phyloP scores from a whole-genome alignment of 2,329 filamentous ascomycete genomes.

The Alternaria longipes region DNA sequence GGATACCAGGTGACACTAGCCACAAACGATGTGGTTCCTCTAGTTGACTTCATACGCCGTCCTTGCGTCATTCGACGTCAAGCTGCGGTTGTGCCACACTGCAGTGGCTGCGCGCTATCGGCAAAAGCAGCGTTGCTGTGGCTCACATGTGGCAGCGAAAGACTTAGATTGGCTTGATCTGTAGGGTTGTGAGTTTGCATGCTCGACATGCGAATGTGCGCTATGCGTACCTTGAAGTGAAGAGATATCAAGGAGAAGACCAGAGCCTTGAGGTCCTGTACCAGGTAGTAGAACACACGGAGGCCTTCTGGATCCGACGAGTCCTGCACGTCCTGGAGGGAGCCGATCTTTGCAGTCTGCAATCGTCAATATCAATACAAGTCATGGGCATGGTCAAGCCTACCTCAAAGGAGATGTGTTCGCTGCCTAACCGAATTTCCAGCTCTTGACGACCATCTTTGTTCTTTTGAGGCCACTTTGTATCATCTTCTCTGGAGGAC shows the following conservation, averaged over 20 bases:
- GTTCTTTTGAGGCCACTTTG: slow-evolving; percentile 99
- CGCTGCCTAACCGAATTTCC: slow-evolving; percentile 90
- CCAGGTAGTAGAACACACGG: slow-evolving; percentile 97
- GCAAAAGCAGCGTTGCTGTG: neutral
- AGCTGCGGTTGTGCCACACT: slow-evolving; percentile 1
- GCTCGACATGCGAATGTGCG: neutral
- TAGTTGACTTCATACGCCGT: slow-evolving; percentile 7
- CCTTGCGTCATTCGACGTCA: neutral
- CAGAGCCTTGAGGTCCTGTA: slow-evolving; percentile 94
- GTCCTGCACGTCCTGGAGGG: slow-evolving; percentile 94
- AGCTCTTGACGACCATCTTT: slow-evolving; percentile 97
- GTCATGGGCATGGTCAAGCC: slow-evolving; percentile 24
- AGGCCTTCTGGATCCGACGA: slow-evolving; percentile 95
- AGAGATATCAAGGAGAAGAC: slow-evolving; percentile 96
- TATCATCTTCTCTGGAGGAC: slow-evolving; percentile 85
- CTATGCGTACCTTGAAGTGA: slow-evolving; percentile 81
- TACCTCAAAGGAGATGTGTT: slow-evolving; percentile 98
- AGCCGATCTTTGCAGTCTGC: slow-evolving; percentile 97
- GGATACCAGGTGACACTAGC: neutral
- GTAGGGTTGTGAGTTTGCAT: slow-evolving; percentile 19
- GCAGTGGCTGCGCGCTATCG: neutral
- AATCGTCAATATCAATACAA: slow-evolving; percentile 28
- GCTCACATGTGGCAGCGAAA: neutral
- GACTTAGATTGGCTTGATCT: slow-evolving; percentile 76
- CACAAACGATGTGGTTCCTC: neutral